Evolutionary conservation across 768 basidiomycete species (phyloP), one percentile per base, ranked within the genome.

Genomic region (Brasilioporus rufonigricans): DNA sequence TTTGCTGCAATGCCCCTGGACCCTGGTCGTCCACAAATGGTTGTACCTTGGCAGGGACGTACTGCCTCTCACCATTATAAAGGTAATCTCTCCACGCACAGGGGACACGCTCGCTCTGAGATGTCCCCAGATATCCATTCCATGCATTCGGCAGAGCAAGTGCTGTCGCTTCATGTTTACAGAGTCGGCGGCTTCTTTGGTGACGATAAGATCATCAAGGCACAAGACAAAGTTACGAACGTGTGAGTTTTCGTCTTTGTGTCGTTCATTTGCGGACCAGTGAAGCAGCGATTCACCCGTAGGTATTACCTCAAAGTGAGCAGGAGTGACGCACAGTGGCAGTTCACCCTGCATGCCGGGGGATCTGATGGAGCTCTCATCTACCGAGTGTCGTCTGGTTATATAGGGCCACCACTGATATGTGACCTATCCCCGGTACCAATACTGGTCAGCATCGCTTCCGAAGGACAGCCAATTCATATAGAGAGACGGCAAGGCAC

Each of bases 101-200:
- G 13, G 14, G 18, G 18, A 24, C n/a, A 18, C 24, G 12, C n/a
- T 27, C 11, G 16, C 12, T 12, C 31, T 12, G 9, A 32, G 33
- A 35, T 18, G 16, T 43, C n/a, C 24, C 33, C 11, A 24, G 29
- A 39, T 31, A 12, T 35, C 36, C 23, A 16, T 36, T 38, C 29
- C 39, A 61, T 59, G 53, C 35, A 27, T 5, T 40, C 48, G 27
- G 23, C 31, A 16, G 57, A 52, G 35, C 55, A 43, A 16, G 44
- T 38, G 16, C 33, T 59, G 16, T 66, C 62, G 11, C 49, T 68
- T 29, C 68, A 71, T 44, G 56, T 68, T 31, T 70, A 66, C 54
- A 62, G 60, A 36, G 46, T 62, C 5, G 64, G 64, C 6, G 50
- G 67, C 21, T 44, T 68, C 24, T 46, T 69, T n/a, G 56, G 66